Percentiles rank a stretch among this genome's conserved stretches.
These are phyloP conservation scores for Astragalus membranaceus DNA, from an alignment of 306 rosid species.

Conservation along the genomic window DNA sequence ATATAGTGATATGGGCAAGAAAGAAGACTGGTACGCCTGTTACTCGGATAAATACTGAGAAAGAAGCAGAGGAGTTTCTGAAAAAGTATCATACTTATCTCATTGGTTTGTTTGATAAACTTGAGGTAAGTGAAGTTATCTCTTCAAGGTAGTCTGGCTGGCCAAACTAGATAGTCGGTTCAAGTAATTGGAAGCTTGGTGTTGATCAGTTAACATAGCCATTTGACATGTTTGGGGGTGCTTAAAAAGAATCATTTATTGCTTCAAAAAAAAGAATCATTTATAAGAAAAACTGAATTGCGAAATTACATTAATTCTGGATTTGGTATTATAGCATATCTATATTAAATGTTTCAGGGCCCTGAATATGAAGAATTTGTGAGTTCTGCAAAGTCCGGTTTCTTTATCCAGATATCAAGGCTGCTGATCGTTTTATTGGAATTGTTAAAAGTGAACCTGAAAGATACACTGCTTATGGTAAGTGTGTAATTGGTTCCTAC, in stretches of 20 bases:
- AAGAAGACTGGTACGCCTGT: conserved; percentile 77
- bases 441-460: conserved; percentile 80
- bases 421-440: conserved; percentile 51
- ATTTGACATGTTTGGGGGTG: background rate
- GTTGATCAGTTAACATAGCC: background rate
- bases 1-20: conserved; percentile 75
- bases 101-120: conserved; percentile 56
- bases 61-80: conserved; percentile 56
- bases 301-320: background rate
- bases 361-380: conserved; percentile 61
- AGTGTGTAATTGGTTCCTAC: conserved; percentile 27
- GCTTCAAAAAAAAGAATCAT: too few species aligned
- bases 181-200: too few species aligned
- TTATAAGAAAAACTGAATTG: background rate
- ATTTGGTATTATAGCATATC: background rate
- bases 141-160: too few species aligned
- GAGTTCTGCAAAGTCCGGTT: conserved; percentile 64
- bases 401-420: conserved; percentile 56
- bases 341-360: conserved; percentile 43
- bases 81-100: conserved; percentile 54
- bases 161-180: too few species aligned
- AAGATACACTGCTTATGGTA: conserved; percentile 74
- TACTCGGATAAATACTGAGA: conserved; percentile 39
- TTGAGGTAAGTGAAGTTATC: conserved; percentile 44
- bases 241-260: background rate